Evolutionary conservation across 768 basidiomycete genomes (phyloP).

Genomic region (Boletus huronensis): DNA sequence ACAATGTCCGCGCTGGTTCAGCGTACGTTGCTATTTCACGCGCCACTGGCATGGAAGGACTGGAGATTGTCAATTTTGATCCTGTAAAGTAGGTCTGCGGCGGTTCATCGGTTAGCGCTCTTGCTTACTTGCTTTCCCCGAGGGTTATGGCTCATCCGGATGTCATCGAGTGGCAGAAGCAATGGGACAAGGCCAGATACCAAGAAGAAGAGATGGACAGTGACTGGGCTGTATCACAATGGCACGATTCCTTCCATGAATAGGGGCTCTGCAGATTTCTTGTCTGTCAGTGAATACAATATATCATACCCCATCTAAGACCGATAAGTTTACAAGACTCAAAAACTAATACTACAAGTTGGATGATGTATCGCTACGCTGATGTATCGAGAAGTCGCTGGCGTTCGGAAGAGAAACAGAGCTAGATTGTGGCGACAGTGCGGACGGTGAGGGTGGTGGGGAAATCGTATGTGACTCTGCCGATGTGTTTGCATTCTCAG

Average conservation of each 20-base stretch:
- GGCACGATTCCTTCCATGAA: constrained; percentile 27
- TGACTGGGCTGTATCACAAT: constrained; percentile 30
- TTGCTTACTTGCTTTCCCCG: constrained; percentile 1
- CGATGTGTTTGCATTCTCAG: constrained; percentile 1
- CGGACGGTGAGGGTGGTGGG: constrained; percentile 19
- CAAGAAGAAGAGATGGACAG: constrained; percentile 36
- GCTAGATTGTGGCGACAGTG: constrained; percentile 11
- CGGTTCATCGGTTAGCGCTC: not conserved
- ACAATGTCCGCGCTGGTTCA: constrained; percentile 5
- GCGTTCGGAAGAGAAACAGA: constrained; percentile 10
- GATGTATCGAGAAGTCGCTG: constrained; percentile 7
- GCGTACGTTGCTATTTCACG: constrained; percentile 39
- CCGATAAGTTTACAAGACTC: constrained; percentile 4
- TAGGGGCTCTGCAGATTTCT: not conserved
- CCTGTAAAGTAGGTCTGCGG: constrained; percentile 26
- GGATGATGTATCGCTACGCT: constrained; percentile 12
- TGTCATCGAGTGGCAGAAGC: constrained; percentile 31
- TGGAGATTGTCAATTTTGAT: constrained; percentile 38
- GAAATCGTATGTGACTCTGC: constrained; percentile 14
- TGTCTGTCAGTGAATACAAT: constrained; percentile 1
- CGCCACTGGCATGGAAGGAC: constrained; percentile 39
- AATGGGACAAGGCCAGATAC: constrained; percentile 25
- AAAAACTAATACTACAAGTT: constrained; percentile 8
- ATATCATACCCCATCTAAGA: not conserved
- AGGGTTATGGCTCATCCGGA: constrained; percentile 37